Evolutionary conservation across 208 protist genomes (phyloP).

Genomic region (Baffinella frigidus): DNA sequence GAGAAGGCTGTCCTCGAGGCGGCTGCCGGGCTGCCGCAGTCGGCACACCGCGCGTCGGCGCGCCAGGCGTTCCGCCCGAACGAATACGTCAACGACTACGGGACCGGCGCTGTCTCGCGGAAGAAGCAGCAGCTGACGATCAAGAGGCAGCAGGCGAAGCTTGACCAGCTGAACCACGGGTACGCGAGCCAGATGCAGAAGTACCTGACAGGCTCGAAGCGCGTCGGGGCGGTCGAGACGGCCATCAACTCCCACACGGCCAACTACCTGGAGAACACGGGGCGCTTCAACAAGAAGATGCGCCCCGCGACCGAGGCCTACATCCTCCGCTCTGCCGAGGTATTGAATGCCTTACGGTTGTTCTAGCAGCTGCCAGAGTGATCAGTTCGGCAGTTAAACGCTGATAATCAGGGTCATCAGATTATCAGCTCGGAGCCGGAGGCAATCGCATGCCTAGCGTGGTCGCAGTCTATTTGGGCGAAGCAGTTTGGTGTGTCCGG

Average conservation of each 20-base stretch:
- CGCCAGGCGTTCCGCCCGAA: neutral
- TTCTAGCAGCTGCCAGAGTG: too few species aligned
- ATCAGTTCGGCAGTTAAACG: too few species aligned
- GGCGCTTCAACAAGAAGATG: neutral
- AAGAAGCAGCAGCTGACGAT: neutral
- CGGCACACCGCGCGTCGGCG: neutral
- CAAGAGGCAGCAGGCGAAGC: neutral
- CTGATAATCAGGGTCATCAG: too few species aligned
- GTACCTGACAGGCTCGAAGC: neutral
- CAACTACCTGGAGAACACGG: neutral
- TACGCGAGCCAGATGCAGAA: conserved; percentile 19
- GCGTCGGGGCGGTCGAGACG: neutral
- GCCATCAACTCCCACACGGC: neutral
- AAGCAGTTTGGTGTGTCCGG: too few species aligned
- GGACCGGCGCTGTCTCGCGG: neutral
- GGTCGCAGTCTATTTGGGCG: too few species aligned
- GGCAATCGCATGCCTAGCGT: too few species aligned
- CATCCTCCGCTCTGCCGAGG: neutral
- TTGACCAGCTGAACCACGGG: conserved; percentile 1
- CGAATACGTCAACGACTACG: neutral
- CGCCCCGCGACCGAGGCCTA: neutral
- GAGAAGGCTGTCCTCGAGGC: neutral
- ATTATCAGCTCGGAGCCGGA: too few species aligned
- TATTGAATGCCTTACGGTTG: too few species aligned
- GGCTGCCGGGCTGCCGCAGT: neutral